Percentiles rank a stretch among this genome's conserved stretches.
Evolutionary conservation across 2,329 filamentous ascomycete genomes (phyloP).

Genomic region (Phialocephala sp.): DNA sequence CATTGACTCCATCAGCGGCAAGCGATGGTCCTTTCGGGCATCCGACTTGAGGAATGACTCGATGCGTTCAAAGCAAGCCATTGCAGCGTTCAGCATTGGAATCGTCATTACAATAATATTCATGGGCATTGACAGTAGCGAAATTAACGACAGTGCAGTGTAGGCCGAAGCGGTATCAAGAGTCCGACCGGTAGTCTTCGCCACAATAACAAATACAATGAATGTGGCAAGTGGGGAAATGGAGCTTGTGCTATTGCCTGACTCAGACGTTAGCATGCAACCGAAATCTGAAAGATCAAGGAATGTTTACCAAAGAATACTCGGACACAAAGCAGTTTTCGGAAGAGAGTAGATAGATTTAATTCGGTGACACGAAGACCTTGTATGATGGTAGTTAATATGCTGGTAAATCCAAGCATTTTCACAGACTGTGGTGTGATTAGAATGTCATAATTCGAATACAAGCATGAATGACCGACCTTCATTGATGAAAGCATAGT

Average conservation of each 20-base stretch:
- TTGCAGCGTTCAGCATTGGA: conserved; percentile 46
- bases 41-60: conserved; percentile 44
- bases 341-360: conserved; percentile 46
- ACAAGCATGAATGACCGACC: conserved; percentile 14
- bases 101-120: conserved; percentile 48
- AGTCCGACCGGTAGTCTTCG: conserved; percentile 39
- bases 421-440: conserved; percentile 38
- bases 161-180: conserved; percentile 45
- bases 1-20: conserved; percentile 22
- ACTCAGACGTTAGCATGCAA: conserved; percentile 8
- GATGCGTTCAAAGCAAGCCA: conserved; percentile 50
- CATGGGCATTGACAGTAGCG: conserved; percentile 47
- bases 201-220: conserved; percentile 44
- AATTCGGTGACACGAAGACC: conserved; percentile 47
- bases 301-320: conserved; percentile 28
- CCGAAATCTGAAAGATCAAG: neutral
- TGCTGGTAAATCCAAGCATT: conserved; percentile 45
- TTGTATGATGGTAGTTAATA: conserved; percentile 44
- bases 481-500: conserved; percentile 43
- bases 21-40: conserved; percentile 31
- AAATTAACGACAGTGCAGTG: conserved; percentile 49
- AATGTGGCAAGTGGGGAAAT: conserved; percentile 49
- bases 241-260: conserved; percentile 36
- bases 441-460: conserved; percentile 7
- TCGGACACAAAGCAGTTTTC: conserved; percentile 42